Evolutionary conservation across 192 early-diverging fungal species (phyloP), one percentile per base, ranked within the genome.

Genomic region (Podila clonocystis): DNA sequence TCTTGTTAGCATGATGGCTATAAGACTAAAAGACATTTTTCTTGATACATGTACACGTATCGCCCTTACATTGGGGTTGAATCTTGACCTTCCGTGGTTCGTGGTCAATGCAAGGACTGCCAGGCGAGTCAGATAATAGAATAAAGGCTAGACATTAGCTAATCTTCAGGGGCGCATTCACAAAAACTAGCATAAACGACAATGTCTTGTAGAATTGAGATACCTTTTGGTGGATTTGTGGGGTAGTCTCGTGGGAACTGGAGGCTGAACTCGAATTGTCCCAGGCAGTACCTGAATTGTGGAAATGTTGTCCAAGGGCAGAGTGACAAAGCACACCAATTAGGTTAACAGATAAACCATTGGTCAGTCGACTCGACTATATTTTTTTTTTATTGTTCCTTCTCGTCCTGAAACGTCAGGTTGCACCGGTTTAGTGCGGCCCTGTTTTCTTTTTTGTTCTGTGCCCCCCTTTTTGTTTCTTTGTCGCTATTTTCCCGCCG

Each of bases 21-120:
- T 50, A 45, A 45, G 11, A 1, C 12, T 4, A 45, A 15, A 45
- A 2, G 41, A 17, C 41, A 45, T 1, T 4, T 45, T 45, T 17
- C 41, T 45, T 17, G 41, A 45, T 8, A 45, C 15, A 12, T 4
- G 41, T 45, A 45, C 41, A 45, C 41, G 38, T 45, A 45, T 45
- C 15, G 15, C 15, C 20, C 89, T 82, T 61, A 90, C 88, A 72
- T 91, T 91, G 15, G 91, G 91, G 48, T 91, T 91, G 82, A 91
- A 91, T 48, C 91, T 76, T 9, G 77, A 70, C 17, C 83, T 41
- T 15, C 83, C 83, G 17, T 80, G 57, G 45, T 79, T 83, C 52
- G 89, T 91, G 2, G 91, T 91, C 77, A 87, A 48, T 11, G 89
- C 88, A 26, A 76, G 68, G 20, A 89, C 88, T 80, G 63, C 2